These are phyloP conservation scores for Platismatia glauca DNA, from an alignment of 495 filamentous ascomycete genomes.

Conservation along the genomic window DNA sequence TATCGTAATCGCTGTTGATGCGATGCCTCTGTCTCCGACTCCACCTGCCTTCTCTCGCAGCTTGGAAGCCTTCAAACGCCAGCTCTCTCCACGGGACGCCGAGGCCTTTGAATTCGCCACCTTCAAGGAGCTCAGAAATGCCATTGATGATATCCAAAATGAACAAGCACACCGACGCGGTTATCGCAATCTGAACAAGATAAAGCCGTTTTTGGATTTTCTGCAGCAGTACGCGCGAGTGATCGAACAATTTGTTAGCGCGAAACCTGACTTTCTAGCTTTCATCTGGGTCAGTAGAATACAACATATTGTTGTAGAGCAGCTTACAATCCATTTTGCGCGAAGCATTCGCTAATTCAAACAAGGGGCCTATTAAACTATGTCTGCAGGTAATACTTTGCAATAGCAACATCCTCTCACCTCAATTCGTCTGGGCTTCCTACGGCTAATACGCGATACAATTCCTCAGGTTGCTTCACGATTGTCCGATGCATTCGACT, in stretches of 20 bases:
- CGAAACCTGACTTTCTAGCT: constrained; percentile 26
- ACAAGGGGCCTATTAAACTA: constrained; percentile 20
- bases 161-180: constrained; percentile 28
- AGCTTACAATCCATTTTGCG: not conserved
- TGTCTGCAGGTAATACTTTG: constrained; percentile 19
- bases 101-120: constrained; percentile 25
- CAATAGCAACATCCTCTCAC: not conserved
- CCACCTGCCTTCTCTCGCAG: constrained; percentile 11
- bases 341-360: not conserved
- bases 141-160: constrained; percentile 30
- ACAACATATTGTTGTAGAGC: no score
- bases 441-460: not conserved
- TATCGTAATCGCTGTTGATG: not conserved
- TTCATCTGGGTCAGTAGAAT: constrained; percentile 24
- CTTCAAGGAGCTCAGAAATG: constrained; percentile 25
- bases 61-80: constrained; percentile 26
- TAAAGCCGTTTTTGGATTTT: constrained; percentile 26
- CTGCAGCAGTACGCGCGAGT: constrained; percentile 28
- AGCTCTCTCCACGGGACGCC: constrained; percentile 23
- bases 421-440: no score
- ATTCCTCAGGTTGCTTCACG: constrained; percentile 18
- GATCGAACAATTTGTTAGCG: constrained; percentile 30
- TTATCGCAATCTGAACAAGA: constrained; percentile 27
- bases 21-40: not conserved
- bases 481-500: constrained; percentile 23